Evolutionary conservation across 345 rosid genomes (phyloP), one percentile per base, ranked within the genome.

Genomic region (Salix brachista): DNA sequence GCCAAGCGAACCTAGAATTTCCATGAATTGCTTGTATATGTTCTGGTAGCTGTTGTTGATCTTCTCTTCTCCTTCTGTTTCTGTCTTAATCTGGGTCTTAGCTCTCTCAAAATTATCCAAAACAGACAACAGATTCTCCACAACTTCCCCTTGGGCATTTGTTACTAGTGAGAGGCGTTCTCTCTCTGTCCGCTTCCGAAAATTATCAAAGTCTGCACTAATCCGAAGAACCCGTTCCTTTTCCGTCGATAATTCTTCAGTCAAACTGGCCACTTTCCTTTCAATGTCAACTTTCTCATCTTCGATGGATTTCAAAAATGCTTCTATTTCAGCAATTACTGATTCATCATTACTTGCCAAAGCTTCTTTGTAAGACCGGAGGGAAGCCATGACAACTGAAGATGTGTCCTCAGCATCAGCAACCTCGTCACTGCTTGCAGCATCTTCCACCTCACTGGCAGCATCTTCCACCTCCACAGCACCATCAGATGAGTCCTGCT

Each of bases 51-150:
- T 93, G 69, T 83, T 90, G 52, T 81, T 92, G 76, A 96, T 89
- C 86, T 84, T 93, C 89, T 91, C 96, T 84, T 93, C 99, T 84
- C 91, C 97, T 81, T 93, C 97, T 10, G 92, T 86, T 77, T 87
- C 96, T 68, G 86, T 87, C 85, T 96, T 96, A 66, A 93, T 85
- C 73, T 96, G 99, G 66, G 86, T 65, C 83, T 92, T 93, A 66
- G 99, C 99, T 87, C 99, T 90, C 87, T 93, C 97, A 75, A 96
- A 96, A 83, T 92, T 93, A 85, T 96, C 99, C 86, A 93, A 80
- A 77, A 96, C 94, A 26, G 85, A 79, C 77, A 96, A 78, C 39
- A 96, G 85, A 84, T 77, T 92, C 89, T 96, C 99, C 32, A 92
- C 89, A 54, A 96, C 91, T 80, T 92, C 98, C 69, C 99, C 99